Base-by-base conservation (phyloP, 2,329 filamentous ascomycete genomes). In the Colletotrichum trifolii region DNA sequence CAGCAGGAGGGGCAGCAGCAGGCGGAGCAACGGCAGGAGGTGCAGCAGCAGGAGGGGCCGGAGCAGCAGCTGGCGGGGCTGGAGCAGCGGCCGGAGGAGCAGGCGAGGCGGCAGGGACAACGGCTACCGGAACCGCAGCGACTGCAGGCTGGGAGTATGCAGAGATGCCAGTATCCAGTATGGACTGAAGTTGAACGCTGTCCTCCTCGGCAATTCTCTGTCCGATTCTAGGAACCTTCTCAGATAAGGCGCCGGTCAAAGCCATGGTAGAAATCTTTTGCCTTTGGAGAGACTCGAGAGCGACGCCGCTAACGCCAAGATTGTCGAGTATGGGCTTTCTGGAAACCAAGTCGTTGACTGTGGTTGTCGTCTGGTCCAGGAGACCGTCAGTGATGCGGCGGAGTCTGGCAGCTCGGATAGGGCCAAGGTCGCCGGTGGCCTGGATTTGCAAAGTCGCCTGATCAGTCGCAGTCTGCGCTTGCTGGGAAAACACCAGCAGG, bases 321-420 rank as follows among this genome's bases (percentile, higher is more conserved):
- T 70, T 65, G 62, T 73, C 72, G 25, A 73, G 68, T 12, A 64
- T 47, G 13, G 71, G 64, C 68, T 73, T 73, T 66, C 73, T 71
- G 54, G 64, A 65, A 36, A 67, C 66, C 46, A 73, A 54, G 40
- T 67, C 67, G 25, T 46, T 43, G 53, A 71, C 64, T 4, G 69
- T 71, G 15, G 58, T 68, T 25, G 71, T 68, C 38, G 71, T 72
- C 15, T 70, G 56, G 33, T 64, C 60, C 38, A 69, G 62, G 15
- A 73, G 71, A 11, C 39, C 62, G 36, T 53, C 58, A 13, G 71
- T 70, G 35, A 67, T 66, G 47, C 69, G 54, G 49, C 72, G 53
- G 36, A 70, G 67, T 33, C 62, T 54, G 52, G 72, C 53, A 40
- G 71, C 57, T 47, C 70, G 70, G 36, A 64, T 58, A 36, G 71